Conservation (phyloP, 306 rosid species). For the Quercus rubra region DNA sequence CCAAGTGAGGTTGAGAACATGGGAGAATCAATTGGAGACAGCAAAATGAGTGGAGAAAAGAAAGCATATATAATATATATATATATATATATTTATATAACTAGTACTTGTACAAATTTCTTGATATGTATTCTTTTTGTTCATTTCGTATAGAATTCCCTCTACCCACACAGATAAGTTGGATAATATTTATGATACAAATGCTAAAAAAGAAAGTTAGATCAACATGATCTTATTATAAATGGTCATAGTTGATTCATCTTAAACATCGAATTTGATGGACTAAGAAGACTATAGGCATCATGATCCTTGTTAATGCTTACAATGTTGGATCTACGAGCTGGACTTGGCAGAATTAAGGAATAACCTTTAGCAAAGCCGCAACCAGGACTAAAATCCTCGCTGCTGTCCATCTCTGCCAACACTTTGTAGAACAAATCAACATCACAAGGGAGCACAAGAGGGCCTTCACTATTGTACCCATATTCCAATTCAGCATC, state of each 20-base stretch:
- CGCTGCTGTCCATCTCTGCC: conserved; percentile 38
- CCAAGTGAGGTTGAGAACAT: too few relatives aligned
- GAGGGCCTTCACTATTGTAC: conserved; percentile 50
- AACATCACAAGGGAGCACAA: conserved; percentile 70
- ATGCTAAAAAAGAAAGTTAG: not conserved
- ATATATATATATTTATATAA: too few relatives aligned
- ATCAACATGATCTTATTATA: not conserved
- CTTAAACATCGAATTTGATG: not conserved
- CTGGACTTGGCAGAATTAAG: not conserved
- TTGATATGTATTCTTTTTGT: too few relatives aligned
- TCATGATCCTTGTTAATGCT: not conserved
- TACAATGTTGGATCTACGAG: not conserved
- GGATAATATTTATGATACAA: too few relatives aligned
- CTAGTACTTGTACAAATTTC: too few relatives aligned
- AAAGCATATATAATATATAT: too few relatives aligned
- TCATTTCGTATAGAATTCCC: too few relatives aligned
- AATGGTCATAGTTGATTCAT: not conserved
- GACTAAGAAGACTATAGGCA: not conserved
- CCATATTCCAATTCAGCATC: conserved; percentile 68
- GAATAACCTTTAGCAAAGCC: not conserved
- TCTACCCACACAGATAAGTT: too few relatives aligned
- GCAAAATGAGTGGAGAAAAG: too few relatives aligned
- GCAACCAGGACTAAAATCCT: not conserved
- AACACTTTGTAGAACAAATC: conserved; percentile 54
- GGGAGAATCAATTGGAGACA: too few relatives aligned